phyloP scores from a whole-genome alignment of 176 grass and related monocot genomes.

The Aegilops longissima region DNA sequence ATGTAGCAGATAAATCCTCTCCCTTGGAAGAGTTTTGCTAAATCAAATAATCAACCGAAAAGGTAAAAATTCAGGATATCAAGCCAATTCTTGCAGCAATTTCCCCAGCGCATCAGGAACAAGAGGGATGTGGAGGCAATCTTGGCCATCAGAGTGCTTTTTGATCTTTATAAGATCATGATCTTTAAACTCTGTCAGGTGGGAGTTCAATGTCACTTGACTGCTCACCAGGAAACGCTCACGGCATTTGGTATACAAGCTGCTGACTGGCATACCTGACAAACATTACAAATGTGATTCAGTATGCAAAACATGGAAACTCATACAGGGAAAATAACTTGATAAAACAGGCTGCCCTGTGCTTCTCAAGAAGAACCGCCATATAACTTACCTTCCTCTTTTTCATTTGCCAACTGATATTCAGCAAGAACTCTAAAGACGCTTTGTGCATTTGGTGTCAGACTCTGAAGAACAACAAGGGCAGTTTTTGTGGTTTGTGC shows the following conservation, averaged over 20 bases:
- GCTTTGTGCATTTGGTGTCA: constrained; percentile 96
- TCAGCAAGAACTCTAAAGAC: constrained; percentile 94
- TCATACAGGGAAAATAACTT: neutral
- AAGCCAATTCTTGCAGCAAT: constrained; percentile 65
- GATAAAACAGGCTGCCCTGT: neutral
- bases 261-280: constrained; percentile 76
- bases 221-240: constrained; percentile 90
- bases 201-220: constrained; percentile 88
- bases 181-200: constrained; percentile 96
- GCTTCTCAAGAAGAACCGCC: neutral
- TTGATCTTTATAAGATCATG: constrained; percentile 84
- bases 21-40: neutral
- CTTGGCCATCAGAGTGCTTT: constrained; percentile 87
- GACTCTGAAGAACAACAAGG: constrained; percentile 79
- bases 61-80: constrained; percentile 20
- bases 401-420: constrained; percentile 80
- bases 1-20: constrained; percentile 1
- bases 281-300: constrained; percentile 28
- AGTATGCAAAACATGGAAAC: neutral
- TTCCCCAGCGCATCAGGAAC: constrained; percentile 69
- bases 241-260: constrained; percentile 88
- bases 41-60: neutral
- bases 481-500: constrained; percentile 90
- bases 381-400: constrained; percentile 75
- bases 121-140: constrained; percentile 87